Evolutionary conservation across 2,329 filamentous ascomycete species (phyloP), one percentile per base, ranked within the genome.

Genomic region (Aspergillus pseudotamarii): DNA sequence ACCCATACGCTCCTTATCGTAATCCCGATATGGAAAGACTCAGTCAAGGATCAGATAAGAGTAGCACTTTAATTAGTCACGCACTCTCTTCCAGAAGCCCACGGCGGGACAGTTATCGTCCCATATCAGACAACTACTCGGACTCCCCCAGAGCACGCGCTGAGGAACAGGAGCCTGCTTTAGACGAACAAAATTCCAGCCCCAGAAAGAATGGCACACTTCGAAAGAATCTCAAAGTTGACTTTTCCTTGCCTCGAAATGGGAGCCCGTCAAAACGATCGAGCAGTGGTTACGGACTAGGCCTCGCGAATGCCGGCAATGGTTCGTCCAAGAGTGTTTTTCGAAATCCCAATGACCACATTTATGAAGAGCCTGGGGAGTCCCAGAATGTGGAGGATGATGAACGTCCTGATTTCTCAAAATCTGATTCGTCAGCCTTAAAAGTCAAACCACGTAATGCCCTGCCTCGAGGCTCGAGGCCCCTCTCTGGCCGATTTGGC

Each of bases 311-410:
- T 45, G 69, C 72, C 21, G 80, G 77, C 62, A 72, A 67, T 41
- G 79, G 79, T 57, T 76, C 78, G 19, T 76, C 75, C 21, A 84
- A 80, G 64, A 82, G 81, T 30, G 76, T 87, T 19, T 89, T 87
- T 73, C 83, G 84, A 68, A 86, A 87, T 64, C 85, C 86, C 3
- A 80, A 85, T 60, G 86, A 88, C 70, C 82, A 85, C 55, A 89
- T 97, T 64, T 97, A 93, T 84, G 94, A 97, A 76, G 94, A 97
- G 74, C 91, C 92, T 1, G 88, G 91, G 71, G 82, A 84, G 36
- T 51, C 73, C 34, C 62, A 71, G 62, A 65, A 70, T 63, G 64
- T 66, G 65, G 72, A 68, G 65, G 72, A 68, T 23, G 58, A 72
- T 21, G 53, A 65, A 58, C 62, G 67, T 69, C 75, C 59, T 60